Evolutionary conservation across 371 early-diverging fungal genomes (phyloP), one percentile per base, ranked within the genome.

Genomic region (Rhizopus delemar): DNA sequence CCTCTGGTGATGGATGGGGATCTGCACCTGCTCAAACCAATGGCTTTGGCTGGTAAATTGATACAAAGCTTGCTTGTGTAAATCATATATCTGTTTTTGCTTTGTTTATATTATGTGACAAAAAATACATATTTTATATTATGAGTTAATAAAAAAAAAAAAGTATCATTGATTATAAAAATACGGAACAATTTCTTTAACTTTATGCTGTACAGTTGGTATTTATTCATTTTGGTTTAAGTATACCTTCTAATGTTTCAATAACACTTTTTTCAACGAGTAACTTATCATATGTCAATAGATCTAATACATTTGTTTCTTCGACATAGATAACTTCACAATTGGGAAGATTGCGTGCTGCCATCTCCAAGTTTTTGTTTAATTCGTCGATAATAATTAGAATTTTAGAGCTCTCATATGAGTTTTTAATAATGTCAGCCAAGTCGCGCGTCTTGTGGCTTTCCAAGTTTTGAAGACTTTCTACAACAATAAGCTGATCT

Each of bases 401-500:
- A 32, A 78, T 59, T 41, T 75, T 70, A n/a, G 66, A 71, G 51
- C 60, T 74, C 36, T 62, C 68, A 43, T 75, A 74, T 12, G 73
- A 81, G 13, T 69, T 68, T 81, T 83, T 83, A 41, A 81, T 67
- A 51, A 90, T 77, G 11, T 56, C 58, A 5, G 65, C 55, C 34
- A 94, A 73, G 5, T 88, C 87, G 36, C 77, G 68, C 3, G 88
- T 87, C 65, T 82, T 86, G 63, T 70, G 79, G 8, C 82, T 79
- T 29, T 75, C 75, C 29, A 88, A 32, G 8, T 71, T 46, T 36
- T 70, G 56, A 34, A 95, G 63, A 15, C 77, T 72, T 57, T 95
- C 92, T 3, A 96, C 93, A 46, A 97, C 73, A 8, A 87, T 71
- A 46, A 97, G 69, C 71, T 96, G 93, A 69, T 93, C 87, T 80